Base-by-base conservation (phyloP, 139 green algal genomes). In the Tetraselmis chui region DNA sequence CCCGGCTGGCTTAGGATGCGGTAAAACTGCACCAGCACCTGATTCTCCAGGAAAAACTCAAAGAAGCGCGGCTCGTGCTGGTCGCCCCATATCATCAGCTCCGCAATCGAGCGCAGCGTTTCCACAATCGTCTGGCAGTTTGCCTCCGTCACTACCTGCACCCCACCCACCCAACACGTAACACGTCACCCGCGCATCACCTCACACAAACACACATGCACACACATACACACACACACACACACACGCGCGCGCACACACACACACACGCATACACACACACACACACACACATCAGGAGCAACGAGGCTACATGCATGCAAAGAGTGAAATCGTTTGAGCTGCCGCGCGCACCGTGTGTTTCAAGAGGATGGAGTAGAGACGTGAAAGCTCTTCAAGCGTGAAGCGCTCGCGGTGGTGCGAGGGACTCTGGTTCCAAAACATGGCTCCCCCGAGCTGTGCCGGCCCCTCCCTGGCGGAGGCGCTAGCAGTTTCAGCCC, bases 61-160 rank as follows among this genome's bases (percentile, higher is more conserved):
- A 99, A 96, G 59, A 99, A 92, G 27, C 82, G 79, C 1, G 94
- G 88, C 59, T 99, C 95, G 79, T 99, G 92, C 86, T 99, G 96
- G 84, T 99, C 96, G 22, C 97, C 96, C 84, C 96, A 99, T 25
- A 99, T 98, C 89, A 98, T 96, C 24, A 98, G 92, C 90, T 99
- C 96, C 1, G 96, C 93, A 28, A 99, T 94, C 11, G 89, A 92
- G 0, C 96, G 88, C 11, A 99, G 87, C 0, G 94, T 93, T 84
- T 99, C 97, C 28, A 99, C 93, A 1, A 99, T 81, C 0, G 76
- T 75, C 30, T 95, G 89, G 28, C 85, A 80, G 84, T 94, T 95
- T 28, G 45, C 32, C 29, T 92, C 89, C 28, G 82, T 89, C 23
- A 92, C 58, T 29, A 90, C 83, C 1, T 76, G 78, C 11, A 18